Evolutionary conservation across 1,139 yeast species (phyloP), one percentile per base, ranked within the genome.

Genomic region (Casaregolazyma suthepensis): DNA sequence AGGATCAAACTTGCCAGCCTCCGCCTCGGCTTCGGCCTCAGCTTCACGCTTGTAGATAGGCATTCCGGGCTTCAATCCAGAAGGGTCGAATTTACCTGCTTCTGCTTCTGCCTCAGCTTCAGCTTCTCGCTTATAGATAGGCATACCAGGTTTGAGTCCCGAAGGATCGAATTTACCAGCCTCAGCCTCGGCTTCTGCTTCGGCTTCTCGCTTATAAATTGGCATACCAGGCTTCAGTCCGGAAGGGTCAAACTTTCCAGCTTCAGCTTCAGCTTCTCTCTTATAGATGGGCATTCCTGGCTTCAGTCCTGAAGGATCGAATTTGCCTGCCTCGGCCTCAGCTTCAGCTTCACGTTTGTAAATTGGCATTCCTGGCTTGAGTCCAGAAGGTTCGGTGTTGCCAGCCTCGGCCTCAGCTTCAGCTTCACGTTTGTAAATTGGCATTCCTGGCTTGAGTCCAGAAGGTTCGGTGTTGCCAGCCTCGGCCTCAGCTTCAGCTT

Each of bases 271-370:
- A 20, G 53, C 26, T 22, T 52, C 55, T n/a, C 59, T 52, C 43
- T 53, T 52, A 42, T 51, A 54, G 37, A 54, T 48, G 35, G 60
- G 57, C 51, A 51, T 46, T 15, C 60, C 60, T 44, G 53, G 35
- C 45, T 48, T 37, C 20, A 50, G 55, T 12, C 20, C 19, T 3
- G 18, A 26, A 29, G 19, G 19, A n/a, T 26, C 26, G 7, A 44
- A 29, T 15, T 38, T 29, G 18, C 40, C 47, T n/a, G 45, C 44
- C 7, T 43, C 52, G 23, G 52, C 52, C 22, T 42, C 35, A 17
- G 54, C 54, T 17, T 54, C 53, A 35, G 52, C 54, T 48, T 51
- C 57, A 9, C 50, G 15, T 47, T 52, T 26, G 42, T 50, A 52
- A 18, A 51, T 49, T 35, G 58, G 55, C 53, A 23, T 45, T 15